Conservation (phyloP, 805 yeast species). For the Saturnispora kantuleensis region DNA sequence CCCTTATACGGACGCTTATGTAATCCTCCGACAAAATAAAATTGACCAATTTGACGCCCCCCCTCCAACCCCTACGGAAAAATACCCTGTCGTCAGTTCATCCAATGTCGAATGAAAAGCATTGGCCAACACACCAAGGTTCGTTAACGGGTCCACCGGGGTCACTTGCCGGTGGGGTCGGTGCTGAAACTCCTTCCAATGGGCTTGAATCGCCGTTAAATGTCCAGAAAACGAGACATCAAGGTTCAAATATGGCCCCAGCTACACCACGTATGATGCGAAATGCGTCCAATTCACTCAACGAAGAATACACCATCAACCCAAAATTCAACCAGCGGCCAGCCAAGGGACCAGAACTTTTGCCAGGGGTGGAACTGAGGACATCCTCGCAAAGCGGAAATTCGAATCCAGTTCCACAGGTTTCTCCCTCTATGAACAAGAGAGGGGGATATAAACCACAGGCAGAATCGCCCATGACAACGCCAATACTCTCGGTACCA, state of each 20-base stretch:
- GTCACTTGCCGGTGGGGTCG: too few relatives aligned
- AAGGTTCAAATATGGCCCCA: conserved; percentile 33
- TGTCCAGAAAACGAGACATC: conserved; percentile 9
- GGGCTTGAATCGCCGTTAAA: conserved; percentile 3
- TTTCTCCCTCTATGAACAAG: not conserved
- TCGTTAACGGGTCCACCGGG: too few relatives aligned
- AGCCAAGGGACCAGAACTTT: conserved; percentile 3
- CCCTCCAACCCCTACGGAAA: too few relatives aligned
- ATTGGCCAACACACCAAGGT: too few relatives aligned
- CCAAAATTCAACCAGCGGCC: conserved; percentile 10
- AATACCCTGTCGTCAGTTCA: too few relatives aligned
- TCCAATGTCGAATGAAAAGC: too few relatives aligned
- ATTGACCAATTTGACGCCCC: too few relatives aligned
- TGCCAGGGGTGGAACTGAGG: not conserved
- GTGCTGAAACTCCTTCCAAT: too few relatives aligned
- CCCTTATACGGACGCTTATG: too few relatives aligned
- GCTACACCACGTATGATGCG: conserved; percentile 67
- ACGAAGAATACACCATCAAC: conserved; percentile 20
- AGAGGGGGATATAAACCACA: too few relatives aligned
- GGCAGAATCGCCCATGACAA: not conserved
- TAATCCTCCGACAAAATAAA: too few relatives aligned
- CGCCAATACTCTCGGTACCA: conserved; percentile 12
- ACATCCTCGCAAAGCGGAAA: not conserved
- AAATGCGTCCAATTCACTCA: conserved; percentile 33
- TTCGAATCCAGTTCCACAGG: not conserved